Conservation (phyloP, 2,329 filamentous ascomycete species). For the Botrytis sinoallii region DNA sequence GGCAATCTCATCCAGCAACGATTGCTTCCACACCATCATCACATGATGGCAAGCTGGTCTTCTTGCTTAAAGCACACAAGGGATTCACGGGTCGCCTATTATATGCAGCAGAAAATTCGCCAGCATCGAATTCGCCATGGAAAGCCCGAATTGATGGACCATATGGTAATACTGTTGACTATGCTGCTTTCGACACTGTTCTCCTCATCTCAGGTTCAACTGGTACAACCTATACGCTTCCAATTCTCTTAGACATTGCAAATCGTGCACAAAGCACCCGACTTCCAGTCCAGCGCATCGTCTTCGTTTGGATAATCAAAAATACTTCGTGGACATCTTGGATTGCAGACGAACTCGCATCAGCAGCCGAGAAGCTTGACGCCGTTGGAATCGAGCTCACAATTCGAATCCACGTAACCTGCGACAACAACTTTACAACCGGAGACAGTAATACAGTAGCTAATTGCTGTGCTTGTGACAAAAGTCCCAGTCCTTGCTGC, state of each 20-base stretch:
- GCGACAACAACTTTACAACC: conserved; percentile 28
- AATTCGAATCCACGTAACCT: conserved; percentile 54
- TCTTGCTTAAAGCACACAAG: conserved; percentile 54
- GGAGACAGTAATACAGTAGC: conserved; percentile 10
- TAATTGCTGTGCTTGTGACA: conserved; percentile 27
- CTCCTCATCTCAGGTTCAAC: conserved; percentile 61
- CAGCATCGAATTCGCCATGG: conserved; percentile 18
- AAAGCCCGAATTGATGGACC: conserved; percentile 53
- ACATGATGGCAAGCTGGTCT: conserved; percentile 56
- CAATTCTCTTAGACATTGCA: conserved; percentile 45
- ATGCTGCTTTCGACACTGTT: conserved; percentile 58
- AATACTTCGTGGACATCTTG: conserved; percentile 54
- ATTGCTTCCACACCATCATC: conserved; percentile 53
- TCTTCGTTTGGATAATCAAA: conserved; percentile 54
- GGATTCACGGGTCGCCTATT: conserved; percentile 58
- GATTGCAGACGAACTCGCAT: conserved; percentile 35
- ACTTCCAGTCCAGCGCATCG: conserved; percentile 48
- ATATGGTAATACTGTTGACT: conserved; percentile 50
- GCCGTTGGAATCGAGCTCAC: conserved; percentile 48
- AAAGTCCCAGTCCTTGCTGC: conserved; percentile 26
- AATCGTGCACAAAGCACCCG: conserved; percentile 22
- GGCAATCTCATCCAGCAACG: conserved; percentile 60
- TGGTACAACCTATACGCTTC: conserved; percentile 57
- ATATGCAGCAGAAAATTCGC: conserved; percentile 39
- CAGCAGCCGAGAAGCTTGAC: conserved; percentile 41